Base-by-base conservation (phyloP, 1,284 basidiomycete species). In the Fomitopsis pinicola region DNA sequence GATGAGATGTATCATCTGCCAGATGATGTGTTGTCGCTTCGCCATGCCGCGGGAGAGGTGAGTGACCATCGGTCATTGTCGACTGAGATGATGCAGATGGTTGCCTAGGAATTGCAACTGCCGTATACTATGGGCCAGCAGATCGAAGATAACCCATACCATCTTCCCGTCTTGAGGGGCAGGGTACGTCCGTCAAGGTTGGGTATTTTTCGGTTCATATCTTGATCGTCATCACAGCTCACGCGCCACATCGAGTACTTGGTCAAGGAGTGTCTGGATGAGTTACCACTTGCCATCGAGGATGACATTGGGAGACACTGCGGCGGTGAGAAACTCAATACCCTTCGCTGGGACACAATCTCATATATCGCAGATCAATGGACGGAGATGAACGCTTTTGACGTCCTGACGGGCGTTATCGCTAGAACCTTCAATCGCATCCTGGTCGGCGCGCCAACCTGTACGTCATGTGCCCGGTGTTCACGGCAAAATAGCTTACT, bases 351-450 rank as follows among this genome's bases (percentile, higher is more conserved):
- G 9, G 8, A 30, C 53, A 15, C 17, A 36, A 40, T 38, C 36
- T 62, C 40, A 53, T 44, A 1, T 46, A 17, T 12, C 46, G 15
- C 36, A 60, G 62, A 63, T 50, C 45, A 48, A 55, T 66, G 64
- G 64, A 55, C 30, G 38, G 57, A 63, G 46, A 14, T 66, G 14
- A 48, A 62, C 35, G 58, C 63, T 10, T 58, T 59, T 26, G 63
- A 64, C 26, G 42, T 48, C 44, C n/a, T 64, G 30, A 55, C 57
- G 8, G 42, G 46, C 26, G 46, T 62, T 26, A 45, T 66, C 30
- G 59, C 59, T 15, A 54, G 63, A 6, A 61, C 61, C 10, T 60
- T 61, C 58, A 64, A 62, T 48, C 58, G 64, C n/a, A 53, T 66
- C 42, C 38, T 66, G 17, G 63, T 66, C 40, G 64, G 64, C 15